A percentile compares a stretch with the other conserved stretches of the same genome.
Evolutionary conservation across 2,329 filamentous ascomycete species (phyloP).

Genomic region (Tympanopsis confertula): DNA sequence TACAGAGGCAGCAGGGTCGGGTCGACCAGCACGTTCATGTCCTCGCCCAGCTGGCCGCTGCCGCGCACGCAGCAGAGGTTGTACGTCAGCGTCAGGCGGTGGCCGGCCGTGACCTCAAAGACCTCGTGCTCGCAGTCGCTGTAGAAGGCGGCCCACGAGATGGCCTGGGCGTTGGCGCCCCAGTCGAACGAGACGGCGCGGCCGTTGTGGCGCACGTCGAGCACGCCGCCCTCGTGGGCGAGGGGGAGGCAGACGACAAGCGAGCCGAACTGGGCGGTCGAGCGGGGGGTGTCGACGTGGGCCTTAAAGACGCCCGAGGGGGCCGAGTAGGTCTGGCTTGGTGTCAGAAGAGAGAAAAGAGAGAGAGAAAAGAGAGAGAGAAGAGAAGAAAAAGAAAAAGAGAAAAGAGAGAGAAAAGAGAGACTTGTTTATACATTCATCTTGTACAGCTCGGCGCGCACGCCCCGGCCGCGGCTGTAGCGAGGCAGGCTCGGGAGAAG

Average conservation of each 20-base stretch:
- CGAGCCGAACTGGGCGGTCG: conserved; percentile 33
- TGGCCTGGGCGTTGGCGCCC: conserved; percentile 10
- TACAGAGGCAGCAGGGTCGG: conserved; percentile 21
- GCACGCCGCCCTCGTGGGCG: conserved; percentile 24
- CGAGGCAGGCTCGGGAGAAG: conserved; percentile 20
- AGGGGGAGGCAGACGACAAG: conserved; percentile 37
- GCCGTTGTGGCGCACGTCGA: conserved; percentile 27
- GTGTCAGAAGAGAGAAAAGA: background rate
- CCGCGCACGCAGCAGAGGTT: conserved; percentile 35
- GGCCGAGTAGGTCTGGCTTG: conserved; percentile 31
- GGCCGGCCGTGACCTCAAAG: conserved; percentile 31
- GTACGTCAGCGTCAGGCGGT: conserved; percentile 47
- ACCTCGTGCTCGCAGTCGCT: conserved; percentile 41
- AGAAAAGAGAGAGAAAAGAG: background rate
- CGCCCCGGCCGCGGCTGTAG: conserved; percentile 15
- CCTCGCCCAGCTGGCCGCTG: conserved; percentile 10
- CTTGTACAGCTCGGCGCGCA: conserved; percentile 43
- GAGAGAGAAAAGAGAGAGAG: too few relatives aligned
- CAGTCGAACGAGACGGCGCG: conserved; percentile 26
- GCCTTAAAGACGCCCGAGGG: conserved; percentile 36
- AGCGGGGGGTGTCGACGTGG: conserved; percentile 41
- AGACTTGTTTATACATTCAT: conserved; percentile 29
- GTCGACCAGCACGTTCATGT: conserved; percentile 14
- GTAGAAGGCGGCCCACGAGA: conserved; percentile 39
- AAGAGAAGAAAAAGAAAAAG: too few relatives aligned